Evolutionary conservation across 768 basidiomycete genomes (phyloP).

Genomic region (Leucogyrophana mollusca): DNA sequence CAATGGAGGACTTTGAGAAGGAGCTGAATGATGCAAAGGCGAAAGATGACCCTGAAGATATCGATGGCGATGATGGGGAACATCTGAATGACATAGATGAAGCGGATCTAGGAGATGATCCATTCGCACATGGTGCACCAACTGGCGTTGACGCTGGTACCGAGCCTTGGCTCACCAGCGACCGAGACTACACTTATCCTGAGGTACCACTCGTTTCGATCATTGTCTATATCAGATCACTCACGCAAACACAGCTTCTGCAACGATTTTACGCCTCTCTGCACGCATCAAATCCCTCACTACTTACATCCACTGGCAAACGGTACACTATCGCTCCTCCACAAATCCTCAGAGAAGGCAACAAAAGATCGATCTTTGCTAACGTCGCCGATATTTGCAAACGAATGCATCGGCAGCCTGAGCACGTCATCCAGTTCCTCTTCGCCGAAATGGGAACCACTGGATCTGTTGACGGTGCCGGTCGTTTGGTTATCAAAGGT

Average conservation of each 20-base stretch:
- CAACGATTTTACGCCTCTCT: constrained; percentile 89
- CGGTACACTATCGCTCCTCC: constrained; percentile 98
- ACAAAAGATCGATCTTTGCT: constrained; percentile 96
- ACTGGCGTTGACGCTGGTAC: constrained; percentile 69
- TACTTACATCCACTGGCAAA: constrained; percentile 82
- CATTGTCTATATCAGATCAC: background rate
- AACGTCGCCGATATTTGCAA: constrained; percentile 98
- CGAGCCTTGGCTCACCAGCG: constrained; percentile 89
- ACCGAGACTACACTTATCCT: constrained; percentile 94
- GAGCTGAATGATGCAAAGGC: constrained; percentile 75
- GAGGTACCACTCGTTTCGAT: constrained; percentile 54
- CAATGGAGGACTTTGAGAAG: constrained; percentile 93
- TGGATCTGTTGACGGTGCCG: constrained; percentile 89
- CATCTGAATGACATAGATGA: constrained; percentile 73
- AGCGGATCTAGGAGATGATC: constrained; percentile 85
- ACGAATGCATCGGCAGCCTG: constrained; percentile 96
- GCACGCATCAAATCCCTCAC: constrained; percentile 91
- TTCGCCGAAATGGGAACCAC: constrained; percentile 99
- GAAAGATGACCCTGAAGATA: constrained; percentile 59
- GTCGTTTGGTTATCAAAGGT: constrained; percentile 94
- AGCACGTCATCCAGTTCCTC: constrained; percentile 96
- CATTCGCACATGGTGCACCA: constrained; percentile 65
- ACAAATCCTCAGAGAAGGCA: constrained; percentile 90
- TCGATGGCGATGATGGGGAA: constrained; percentile 57
- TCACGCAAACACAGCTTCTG: constrained; percentile 62